Percentiles rank a stretch among this genome's conserved stretches.
Evolutionary conservation across 805 yeast genomes (phyloP).

Genomic region (Nakazawaea pomicola): DNA sequence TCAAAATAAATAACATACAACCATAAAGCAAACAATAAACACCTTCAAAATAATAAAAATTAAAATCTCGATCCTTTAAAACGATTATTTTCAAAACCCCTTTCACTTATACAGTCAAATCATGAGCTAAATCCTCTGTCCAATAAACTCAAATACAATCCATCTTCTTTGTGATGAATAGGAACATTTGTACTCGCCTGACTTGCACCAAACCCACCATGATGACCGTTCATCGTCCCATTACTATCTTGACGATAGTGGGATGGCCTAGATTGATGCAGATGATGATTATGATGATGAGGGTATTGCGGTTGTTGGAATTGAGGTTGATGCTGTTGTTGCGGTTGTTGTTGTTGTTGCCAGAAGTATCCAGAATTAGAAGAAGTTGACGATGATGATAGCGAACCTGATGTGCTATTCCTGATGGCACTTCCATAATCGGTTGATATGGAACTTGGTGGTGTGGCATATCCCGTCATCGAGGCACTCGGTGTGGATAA

Average conservation of each 20-base stretch:
- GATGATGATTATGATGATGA: not conserved
- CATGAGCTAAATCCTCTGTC: constrained; percentile 20
- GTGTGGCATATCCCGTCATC: too few species aligned
- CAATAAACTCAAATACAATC: constrained; percentile 28
- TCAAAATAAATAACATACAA: too few species aligned
- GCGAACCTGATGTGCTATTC: not conserved
- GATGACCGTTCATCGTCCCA: too few species aligned
- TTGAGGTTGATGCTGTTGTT: not conserved
- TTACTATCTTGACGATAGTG: too few species aligned
- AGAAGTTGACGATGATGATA: not conserved
- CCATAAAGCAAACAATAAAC: too few species aligned
- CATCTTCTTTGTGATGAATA: constrained; percentile 31
- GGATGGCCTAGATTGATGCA: not conserved
- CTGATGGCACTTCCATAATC: too few species aligned
- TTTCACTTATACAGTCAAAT: not conserved
- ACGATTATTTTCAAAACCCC: not conserved
- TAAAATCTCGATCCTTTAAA: too few species aligned
- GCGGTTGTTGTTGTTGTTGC: not conserved
- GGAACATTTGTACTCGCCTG: constrained; percentile 7
- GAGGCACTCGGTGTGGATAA: too few species aligned
- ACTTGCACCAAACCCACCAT: too few species aligned
- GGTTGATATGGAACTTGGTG: too few species aligned
- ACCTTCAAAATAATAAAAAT: too few species aligned
- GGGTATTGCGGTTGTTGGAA: not conserved
- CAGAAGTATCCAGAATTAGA: too few species aligned